Base-by-base conservation (phyloP, 2,329 filamentous ascomycete species). In the Fusarium acutatum region DNA sequence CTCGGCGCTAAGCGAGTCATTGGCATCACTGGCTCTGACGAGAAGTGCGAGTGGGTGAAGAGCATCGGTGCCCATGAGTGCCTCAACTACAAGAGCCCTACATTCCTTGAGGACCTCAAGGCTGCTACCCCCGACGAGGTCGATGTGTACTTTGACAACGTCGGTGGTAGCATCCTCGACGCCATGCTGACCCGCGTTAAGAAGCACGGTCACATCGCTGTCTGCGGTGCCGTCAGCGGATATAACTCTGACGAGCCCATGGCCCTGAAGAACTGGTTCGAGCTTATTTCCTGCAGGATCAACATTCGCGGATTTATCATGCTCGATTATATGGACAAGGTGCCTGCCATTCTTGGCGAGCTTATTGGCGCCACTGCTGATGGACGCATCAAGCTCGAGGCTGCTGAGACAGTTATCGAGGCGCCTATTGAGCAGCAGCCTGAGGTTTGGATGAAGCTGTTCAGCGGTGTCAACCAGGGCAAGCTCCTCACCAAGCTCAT, bases 61-160 rank as follows among this genome's bases (percentile, higher is more conserved):
- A 69, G 75, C 52, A 77, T 79, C 1, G 78, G 78, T 6, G 78
- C 78, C 1, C 73, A 79, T 34, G 77, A 75, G 41, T 79, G 77
- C 56, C 63, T 79, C 63, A 77, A 79, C 75, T 79, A 79, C 67
- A 79, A 79, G 71, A 79, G 77, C 62, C 77, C 77, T 41, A 79
- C 73, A 30, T 79, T 79, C 56, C 35, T 67, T 4, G 70, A 78
- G 64, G 78, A 79, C 2, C 72, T 79, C 46, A 79, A 77, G 64
- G 68, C 64, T 6, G 78, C 58, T 35, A 79, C 78, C 1, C 77
- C 77, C 2, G 64, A 79, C 10, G 77, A 79, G 54, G 78, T 79
- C 8, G 77, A 79, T 44, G 71, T 79, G 7, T 79, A 79, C 67
- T 79, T 79, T 49, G 78, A 79, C 71, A 79, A 79, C 35, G 78